Evolutionary conservation across 495 filamentous ascomycete species (phyloP).

Genomic region (Podospora pseudocomata): DNA sequence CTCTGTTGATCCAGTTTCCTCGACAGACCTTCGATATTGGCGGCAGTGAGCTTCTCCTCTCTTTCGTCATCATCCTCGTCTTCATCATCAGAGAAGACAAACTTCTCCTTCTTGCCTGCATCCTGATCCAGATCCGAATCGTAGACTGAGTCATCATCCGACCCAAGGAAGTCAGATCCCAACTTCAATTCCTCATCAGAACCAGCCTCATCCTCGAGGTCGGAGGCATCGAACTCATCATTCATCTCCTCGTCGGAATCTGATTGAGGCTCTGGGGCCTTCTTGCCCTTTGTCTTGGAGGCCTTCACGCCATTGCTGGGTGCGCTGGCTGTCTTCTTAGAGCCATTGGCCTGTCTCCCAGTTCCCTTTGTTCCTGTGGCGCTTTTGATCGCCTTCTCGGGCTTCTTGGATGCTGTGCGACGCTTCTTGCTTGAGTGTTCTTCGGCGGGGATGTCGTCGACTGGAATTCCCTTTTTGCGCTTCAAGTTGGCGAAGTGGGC

Average conservation of each 20-base stretch:
- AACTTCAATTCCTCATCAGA: slow-evolving; percentile 32
- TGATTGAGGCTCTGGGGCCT: slow-evolving; percentile 41
- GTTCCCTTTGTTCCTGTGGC: slow-evolving; percentile 30
- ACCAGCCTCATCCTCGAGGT: slow-evolving; percentile 33
- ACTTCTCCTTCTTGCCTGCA: slow-evolving; percentile 56
- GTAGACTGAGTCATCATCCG: slow-evolving; percentile 61
- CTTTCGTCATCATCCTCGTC: slow-evolving; percentile 83
- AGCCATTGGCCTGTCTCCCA: slow-evolving; percentile 37
- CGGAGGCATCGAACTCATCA: slow-evolving; percentile 43
- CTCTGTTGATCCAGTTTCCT: slow-evolving; percentile 69
- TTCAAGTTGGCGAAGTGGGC: slow-evolving; percentile 69
- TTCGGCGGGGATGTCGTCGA: slow-evolving; percentile 43
- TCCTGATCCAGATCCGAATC: slow-evolving; percentile 72
- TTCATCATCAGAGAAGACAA: slow-evolving; percentile 94
- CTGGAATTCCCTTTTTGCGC: slow-evolving; percentile 63
- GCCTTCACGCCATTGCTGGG: slow-evolving; percentile 37
- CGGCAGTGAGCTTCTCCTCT: slow-evolving; percentile 88
- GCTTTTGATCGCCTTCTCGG: slow-evolving; percentile 47
- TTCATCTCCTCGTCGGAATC: slow-evolving; percentile 53
- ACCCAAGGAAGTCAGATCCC: slow-evolving; percentile 56
- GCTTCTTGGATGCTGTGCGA: slow-evolving; percentile 43
- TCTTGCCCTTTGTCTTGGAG: slow-evolving; percentile 46
- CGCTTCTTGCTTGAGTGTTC: slow-evolving; percentile 62
- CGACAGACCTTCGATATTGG: slow-evolving; percentile 91
- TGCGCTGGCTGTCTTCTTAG: slow-evolving; percentile 29